Conservation (phyloP, 345 rosid genomes). For the Gossypium arboreum region DNA sequence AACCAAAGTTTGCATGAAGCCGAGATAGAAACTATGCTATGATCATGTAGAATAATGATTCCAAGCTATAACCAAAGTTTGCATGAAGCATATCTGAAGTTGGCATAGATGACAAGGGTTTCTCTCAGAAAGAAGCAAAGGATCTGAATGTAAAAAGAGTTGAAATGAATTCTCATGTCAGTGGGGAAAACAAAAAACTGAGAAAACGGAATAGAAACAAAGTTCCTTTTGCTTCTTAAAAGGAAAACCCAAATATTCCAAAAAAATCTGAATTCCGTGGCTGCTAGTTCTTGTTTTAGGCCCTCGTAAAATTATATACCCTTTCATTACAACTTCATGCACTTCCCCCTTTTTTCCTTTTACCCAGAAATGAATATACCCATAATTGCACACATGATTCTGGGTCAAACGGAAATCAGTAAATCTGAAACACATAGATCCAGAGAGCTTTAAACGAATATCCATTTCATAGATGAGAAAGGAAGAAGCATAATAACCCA, state of each 20-base stretch:
- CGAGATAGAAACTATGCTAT: too few species aligned
- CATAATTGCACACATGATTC: not conserved
- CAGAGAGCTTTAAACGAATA: not conserved
- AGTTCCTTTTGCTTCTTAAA: not conserved
- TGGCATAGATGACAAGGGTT: not conserved
- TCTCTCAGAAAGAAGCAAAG: not conserved
- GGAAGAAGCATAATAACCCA: not conserved
- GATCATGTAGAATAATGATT: not conserved
- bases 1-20: not conserved
- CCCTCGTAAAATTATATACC: too few species aligned
- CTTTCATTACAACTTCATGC: not conserved
- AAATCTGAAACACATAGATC: not conserved
- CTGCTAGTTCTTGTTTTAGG: not conserved
- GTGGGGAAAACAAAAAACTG: not conserved
- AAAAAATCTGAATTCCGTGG: constrained; percentile 2
- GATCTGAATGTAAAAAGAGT: not conserved
- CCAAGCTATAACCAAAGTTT: not conserved
- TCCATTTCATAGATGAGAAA: too few species aligned
- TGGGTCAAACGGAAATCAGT: not conserved
- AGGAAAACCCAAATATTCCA: not conserved
- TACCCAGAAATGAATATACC: not conserved
- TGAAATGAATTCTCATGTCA: not conserved
- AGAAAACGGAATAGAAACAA: not conserved
- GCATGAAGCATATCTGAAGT: not conserved
- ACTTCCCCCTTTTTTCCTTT: not conserved